Conservation (phyloP, 148 eudicot species). For the Cornus kousa region DNA sequence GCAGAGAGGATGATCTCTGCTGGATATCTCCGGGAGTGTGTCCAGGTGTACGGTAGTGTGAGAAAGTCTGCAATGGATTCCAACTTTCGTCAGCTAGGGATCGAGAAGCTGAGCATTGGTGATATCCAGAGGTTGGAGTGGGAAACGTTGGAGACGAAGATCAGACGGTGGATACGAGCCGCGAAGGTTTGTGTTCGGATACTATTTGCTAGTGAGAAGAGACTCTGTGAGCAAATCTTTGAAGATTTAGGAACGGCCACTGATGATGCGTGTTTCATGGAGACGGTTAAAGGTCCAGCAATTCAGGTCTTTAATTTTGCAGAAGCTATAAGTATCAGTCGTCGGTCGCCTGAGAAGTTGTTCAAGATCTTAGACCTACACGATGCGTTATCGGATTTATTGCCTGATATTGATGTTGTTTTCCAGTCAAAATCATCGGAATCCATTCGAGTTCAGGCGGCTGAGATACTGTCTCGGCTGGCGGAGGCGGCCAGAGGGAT, state of each 20-base stretch:
- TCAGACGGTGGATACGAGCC: slow-evolving; percentile 71
- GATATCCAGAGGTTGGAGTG: slow-evolving; percentile 59
- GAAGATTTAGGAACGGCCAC: slow-evolving; percentile 31
- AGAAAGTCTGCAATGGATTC: slow-evolving; percentile 57
- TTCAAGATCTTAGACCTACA: slow-evolving; percentile 82
- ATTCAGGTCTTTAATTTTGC: slow-evolving; percentile 69
- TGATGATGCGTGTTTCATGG: slow-evolving; percentile 62
- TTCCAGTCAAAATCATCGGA: slow-evolving; percentile 64
- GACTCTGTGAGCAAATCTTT: slow-evolving; percentile 58
- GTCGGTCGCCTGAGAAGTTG: slow-evolving; percentile 83
- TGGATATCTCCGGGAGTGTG: slow-evolving; percentile 69
- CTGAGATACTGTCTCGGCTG: slow-evolving; percentile 65
- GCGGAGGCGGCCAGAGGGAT: slow-evolving; percentile 89
- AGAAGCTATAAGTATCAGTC: slow-evolving; percentile 62
- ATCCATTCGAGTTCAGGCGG: slow-evolving; percentile 66
- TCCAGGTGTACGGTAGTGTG: slow-evolving; percentile 71
- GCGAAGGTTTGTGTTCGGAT: slow-evolving; percentile 66
- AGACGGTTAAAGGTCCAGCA: slow-evolving; percentile 68
- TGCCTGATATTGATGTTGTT: slow-evolving; percentile 69
- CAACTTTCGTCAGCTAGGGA: slow-evolving; percentile 52
- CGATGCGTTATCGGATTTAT: slow-evolving; percentile 62
- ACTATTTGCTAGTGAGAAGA: slow-evolving; percentile 67
- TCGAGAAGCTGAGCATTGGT: slow-evolving; percentile 67
- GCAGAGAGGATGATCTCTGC: slow-evolving; percentile 75
- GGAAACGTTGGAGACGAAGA: slow-evolving; percentile 66